phyloP scores from a whole-genome alignment of 2,329 filamentous ascomycete genomes.

The Colletotrichum orbiculare region DNA sequence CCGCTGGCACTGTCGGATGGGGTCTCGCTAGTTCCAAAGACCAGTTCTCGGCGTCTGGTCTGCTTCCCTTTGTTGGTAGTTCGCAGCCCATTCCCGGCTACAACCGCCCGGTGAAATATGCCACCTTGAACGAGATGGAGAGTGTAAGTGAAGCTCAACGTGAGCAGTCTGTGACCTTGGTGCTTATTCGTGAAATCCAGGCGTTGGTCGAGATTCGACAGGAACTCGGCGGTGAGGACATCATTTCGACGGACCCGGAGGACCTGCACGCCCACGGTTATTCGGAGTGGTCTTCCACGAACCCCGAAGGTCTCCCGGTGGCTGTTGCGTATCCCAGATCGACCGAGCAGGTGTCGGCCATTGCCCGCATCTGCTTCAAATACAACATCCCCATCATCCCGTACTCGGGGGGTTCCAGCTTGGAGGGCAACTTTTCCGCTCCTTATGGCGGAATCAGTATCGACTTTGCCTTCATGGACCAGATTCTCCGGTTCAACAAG shows the following conservation, averaged over 20 bases:
- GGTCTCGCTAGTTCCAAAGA: conserved; percentile 47
- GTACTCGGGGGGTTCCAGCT: conserved; percentile 85
- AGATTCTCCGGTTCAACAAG: conserved; percentile 81
- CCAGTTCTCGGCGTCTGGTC: conserved; percentile 18
- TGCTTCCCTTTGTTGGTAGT: conserved; percentile 39
- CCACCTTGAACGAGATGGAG: conserved; percentile 51
- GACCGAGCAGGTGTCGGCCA: conserved; percentile 68
- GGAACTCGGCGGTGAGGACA: conserved; percentile 60
- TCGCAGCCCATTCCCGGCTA: conserved; percentile 43
- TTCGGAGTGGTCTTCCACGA: conserved; percentile 73
- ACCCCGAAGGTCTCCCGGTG: conserved; percentile 69
- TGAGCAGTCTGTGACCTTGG: background rate
- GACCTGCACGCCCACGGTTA: conserved; percentile 73
- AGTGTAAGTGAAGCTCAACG: conserved; percentile 35
- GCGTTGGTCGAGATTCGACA: conserved; percentile 65
- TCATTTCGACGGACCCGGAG: conserved; percentile 72
- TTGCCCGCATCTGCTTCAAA: conserved; percentile 78
- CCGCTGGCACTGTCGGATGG: conserved; percentile 55
- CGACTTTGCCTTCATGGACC: conserved; percentile 89
- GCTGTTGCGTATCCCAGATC: conserved; percentile 72
- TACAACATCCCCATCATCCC: conserved; percentile 87
- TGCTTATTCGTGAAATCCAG: conserved; percentile 46
- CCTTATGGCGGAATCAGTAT: conserved; percentile 89
- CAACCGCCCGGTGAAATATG: conserved; percentile 48
- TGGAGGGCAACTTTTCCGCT: conserved; percentile 92